These are phyloP conservation scores for Fusarium coffeatum DNA, from an alignment of 2,329 filamentous ascomycete genomes.

Conservation along the genomic window DNA sequence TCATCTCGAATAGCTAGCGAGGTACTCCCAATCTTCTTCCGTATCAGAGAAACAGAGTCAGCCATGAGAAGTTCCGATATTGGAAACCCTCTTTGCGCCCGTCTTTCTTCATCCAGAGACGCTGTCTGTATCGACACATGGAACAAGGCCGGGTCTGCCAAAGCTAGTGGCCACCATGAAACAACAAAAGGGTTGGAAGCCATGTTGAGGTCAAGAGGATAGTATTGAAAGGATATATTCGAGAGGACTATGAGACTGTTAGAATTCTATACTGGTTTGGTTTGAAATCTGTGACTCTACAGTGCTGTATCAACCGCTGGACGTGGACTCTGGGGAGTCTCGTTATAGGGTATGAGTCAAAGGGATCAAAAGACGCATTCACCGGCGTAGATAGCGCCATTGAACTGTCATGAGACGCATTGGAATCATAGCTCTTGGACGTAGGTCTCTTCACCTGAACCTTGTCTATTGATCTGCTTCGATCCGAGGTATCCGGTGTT, in stretches of 20 bases:
- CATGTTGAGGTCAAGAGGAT: constrained; percentile 65
- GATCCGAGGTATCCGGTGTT: constrained; percentile 20
- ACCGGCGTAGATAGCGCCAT: constrained; percentile 39
- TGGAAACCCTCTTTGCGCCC: constrained; percentile 63
- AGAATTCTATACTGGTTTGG: constrained; percentile 17
- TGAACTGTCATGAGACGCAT: constrained; percentile 1
- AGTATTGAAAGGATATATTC: constrained; percentile 70
- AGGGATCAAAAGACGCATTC: constrained; percentile 61
- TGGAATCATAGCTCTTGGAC: neutral
- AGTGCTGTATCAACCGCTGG: constrained; percentile 66
- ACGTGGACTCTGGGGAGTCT: constrained; percentile 63
- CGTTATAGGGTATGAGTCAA: constrained; percentile 66
- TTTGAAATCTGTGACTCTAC: constrained; percentile 51
- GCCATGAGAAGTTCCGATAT: constrained; percentile 67
- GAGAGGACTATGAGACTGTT: constrained; percentile 62
- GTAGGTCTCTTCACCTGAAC: neutral
- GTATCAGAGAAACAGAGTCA: constrained; percentile 65
- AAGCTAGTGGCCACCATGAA: constrained; percentile 69
- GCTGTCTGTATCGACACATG: constrained; percentile 70
- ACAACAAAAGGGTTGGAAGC: constrained; percentile 67
- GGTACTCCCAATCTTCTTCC: constrained; percentile 61
- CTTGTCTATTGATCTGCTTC: neutral
- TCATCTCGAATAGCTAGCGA: constrained; percentile 63
- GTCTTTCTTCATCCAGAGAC: constrained; percentile 65
- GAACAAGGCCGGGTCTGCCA: constrained; percentile 67